phyloP scores from a whole-genome alignment of 768 basidiomycete species.

The Termitomyces sp. region DNA sequence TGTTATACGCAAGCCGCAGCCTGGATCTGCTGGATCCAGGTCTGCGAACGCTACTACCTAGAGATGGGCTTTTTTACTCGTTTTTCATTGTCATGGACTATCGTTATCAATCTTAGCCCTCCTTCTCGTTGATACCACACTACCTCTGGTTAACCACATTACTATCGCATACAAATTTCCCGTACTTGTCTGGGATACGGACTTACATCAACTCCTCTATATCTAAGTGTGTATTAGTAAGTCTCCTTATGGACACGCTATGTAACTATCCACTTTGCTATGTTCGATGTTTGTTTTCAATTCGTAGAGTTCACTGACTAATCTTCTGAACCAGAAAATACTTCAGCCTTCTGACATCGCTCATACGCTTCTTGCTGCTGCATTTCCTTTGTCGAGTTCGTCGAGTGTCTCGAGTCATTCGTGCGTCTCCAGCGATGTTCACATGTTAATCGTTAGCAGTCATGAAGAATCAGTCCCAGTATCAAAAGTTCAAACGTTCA shows the following conservation, averaged over 20 bases:
- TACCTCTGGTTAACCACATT: background rate
- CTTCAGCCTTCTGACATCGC: background rate
- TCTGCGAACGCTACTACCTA: conserved; percentile 12
- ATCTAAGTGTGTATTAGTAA: conserved; percentile 11
- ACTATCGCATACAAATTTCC: background rate
- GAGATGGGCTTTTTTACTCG: conserved; percentile 2
- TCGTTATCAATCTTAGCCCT: background rate
- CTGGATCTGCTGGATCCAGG: conserved; percentile 10
- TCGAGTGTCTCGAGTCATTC: background rate
- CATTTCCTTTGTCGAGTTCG: background rate
- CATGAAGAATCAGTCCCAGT: background rate
- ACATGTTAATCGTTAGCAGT: too few relatives aligned
- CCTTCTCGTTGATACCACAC: conserved; percentile 3
- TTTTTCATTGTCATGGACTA: background rate
- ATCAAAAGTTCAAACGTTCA: too few relatives aligned
- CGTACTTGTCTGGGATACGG: conserved; percentile 4
- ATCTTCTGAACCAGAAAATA: background rate
- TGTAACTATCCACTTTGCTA: background rate
- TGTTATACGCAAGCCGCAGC: conserved; percentile 56
- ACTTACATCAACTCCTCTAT: conserved; percentile 5
- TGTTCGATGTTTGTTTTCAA: background rate
- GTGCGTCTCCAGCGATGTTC: background rate
- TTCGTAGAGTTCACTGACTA: background rate
- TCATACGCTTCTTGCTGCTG: background rate
- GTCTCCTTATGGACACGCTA: background rate